phyloP scores from a whole-genome alignment of 345 rosid species.

The Melaleuca quinquenervia region DNA sequence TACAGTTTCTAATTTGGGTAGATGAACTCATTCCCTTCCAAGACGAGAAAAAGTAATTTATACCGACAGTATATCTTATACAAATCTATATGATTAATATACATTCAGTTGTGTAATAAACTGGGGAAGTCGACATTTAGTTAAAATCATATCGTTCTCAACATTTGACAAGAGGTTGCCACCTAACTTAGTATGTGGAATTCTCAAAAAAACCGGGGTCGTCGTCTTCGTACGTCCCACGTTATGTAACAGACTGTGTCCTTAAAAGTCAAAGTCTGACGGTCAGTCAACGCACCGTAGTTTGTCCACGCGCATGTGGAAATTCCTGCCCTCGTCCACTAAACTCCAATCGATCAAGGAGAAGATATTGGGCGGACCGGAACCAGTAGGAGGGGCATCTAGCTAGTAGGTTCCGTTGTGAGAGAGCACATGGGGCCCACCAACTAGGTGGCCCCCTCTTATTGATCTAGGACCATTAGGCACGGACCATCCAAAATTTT shows the following conservation, averaged over 20 bases:
- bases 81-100: background rate
- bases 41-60: background rate
- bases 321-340: background rate
- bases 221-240: background rate
- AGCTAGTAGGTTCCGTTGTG: too few relatives aligned
- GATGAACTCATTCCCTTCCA: background rate
- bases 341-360: background rate
- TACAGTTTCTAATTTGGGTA: background rate
- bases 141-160: background rate
- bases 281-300: background rate
- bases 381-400: too few relatives aligned
- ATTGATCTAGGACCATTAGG: too few relatives aligned
- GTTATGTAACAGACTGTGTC: background rate
- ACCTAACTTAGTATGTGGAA: background rate
- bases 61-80: background rate
- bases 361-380: too few relatives aligned
- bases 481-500: too few relatives aligned
- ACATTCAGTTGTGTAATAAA: too few relatives aligned
- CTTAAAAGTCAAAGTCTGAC: background rate
- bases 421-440: too few relatives aligned
- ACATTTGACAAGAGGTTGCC: background rate
- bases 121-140: too few relatives aligned
- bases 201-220: background rate
- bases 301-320: background rate
- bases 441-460: too few relatives aligned